Conservation (phyloP, 371 early-diverging fungal species). For the Circinella umbellata region DNA sequence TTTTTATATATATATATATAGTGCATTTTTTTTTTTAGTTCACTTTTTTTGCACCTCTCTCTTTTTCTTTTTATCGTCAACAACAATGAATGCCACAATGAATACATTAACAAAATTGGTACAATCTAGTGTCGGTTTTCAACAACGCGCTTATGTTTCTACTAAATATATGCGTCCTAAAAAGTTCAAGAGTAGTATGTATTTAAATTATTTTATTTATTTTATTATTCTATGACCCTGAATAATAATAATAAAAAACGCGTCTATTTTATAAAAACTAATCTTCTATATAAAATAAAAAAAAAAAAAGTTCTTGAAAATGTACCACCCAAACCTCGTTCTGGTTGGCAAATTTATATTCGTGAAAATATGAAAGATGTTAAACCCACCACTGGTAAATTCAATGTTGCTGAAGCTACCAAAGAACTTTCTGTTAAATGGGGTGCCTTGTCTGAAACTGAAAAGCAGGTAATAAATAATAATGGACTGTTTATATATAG, state of each 20-base stretch:
- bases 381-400: slow-evolving; percentile 33
- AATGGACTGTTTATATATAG: neutral
- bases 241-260: neutral
- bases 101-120: neutral
- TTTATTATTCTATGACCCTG: neutral
- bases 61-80: neutral
- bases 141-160: slow-evolving; percentile 25
- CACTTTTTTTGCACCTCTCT: no score
- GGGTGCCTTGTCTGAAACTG: slow-evolving; percentile 30
- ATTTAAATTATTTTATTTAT: neutral
- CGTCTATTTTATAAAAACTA: neutral
- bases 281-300: neutral
- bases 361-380: slow-evolving; percentile 44
- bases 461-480: slow-evolving; percentile 38
- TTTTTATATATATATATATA: no score
- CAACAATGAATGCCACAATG: neutral
- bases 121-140: neutral
- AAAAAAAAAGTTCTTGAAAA: slow-evolving; percentile 30
- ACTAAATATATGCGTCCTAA: slow-evolving; percentile 30
- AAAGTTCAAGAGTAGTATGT: slow-evolving; percentile 46
- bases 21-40: no score
- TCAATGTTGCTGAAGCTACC: slow-evolving; percentile 24
- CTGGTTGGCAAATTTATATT: slow-evolving; percentile 55
- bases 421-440: slow-evolving; percentile 32
- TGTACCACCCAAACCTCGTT: slow-evolving; percentile 55